Evolutionary conservation across 2,329 filamentous ascomycete species (phyloP).

Genomic region (Lasiodiplodia theobromae): DNA sequence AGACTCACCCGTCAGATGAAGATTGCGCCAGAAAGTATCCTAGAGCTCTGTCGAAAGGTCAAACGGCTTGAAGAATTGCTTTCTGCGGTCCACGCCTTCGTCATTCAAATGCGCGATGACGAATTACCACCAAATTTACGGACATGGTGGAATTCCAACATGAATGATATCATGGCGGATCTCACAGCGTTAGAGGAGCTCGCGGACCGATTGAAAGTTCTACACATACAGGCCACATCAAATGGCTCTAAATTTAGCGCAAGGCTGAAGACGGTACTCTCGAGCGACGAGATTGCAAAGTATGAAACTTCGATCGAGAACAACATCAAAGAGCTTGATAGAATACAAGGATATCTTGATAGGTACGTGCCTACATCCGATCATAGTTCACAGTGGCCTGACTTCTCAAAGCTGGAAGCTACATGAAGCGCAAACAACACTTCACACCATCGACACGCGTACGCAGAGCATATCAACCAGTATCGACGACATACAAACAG

Average conservation of each 20-base stretch:
- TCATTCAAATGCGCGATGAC: background rate
- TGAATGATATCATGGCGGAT: background rate
- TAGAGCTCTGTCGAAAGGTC: background rate
- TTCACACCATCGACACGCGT: background rate
- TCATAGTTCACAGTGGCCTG: background rate
- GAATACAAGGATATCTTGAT: background rate
- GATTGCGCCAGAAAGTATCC: background rate
- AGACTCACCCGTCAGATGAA: background rate
- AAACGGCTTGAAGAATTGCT: background rate
- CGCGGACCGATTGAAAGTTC: background rate
- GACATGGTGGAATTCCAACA: background rate
- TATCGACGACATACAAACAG: background rate
- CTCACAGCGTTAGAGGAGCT: background rate
- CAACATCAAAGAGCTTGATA: background rate
- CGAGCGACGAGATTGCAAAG: background rate
- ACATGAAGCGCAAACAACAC: background rate
- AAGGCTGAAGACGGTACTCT: background rate
- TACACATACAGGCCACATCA: background rate
- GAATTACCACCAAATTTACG: background rate
- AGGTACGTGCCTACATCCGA: background rate
- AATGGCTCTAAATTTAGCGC: background rate
- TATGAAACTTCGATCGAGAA: background rate
- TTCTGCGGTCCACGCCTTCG: background rate
- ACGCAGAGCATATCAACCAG: background rate
- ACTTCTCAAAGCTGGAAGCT: background rate